Conservation (phyloP, 345 rosid genomes). For the Firmiana major region DNA sequence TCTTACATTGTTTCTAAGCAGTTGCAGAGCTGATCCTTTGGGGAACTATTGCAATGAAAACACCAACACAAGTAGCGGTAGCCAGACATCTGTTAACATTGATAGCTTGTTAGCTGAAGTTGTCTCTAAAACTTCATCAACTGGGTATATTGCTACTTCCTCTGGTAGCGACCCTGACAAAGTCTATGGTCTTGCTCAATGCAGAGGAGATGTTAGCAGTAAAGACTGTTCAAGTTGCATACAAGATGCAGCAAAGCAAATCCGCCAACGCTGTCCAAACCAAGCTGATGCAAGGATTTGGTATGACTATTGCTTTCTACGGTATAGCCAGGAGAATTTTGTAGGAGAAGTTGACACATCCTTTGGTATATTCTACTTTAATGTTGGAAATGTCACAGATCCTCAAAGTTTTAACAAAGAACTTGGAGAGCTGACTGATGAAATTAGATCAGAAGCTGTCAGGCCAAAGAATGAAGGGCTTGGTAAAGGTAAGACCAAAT, state of each 20-base stretch:
- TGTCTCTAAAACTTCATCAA: constrained; percentile 35
- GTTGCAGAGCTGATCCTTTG: constrained; percentile 42
- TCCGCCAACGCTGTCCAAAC: constrained; percentile 48
- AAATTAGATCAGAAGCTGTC: constrained; percentile 52
- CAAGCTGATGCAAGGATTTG: constrained; percentile 63
- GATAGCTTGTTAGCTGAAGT: constrained; percentile 34
- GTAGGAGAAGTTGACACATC: constrained; percentile 51
- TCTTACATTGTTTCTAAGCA: constrained; percentile 18
- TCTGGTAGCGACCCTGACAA: constrained; percentile 33
- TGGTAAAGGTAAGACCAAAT: constrained; percentile 51
- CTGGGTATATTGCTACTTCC: constrained; percentile 43
- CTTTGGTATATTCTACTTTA: constrained; percentile 44
- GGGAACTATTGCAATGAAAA: constrained; percentile 47
- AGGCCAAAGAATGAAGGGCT: constrained; percentile 41
- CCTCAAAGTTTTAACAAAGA: constrained; percentile 43
- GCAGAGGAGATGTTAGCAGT: constrained; percentile 66
- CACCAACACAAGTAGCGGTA: constrained; percentile 26
- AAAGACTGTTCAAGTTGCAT: constrained; percentile 54
- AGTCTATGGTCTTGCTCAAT: constrained; percentile 73
- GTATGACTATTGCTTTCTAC: constrained; percentile 64
- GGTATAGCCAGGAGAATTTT: constrained; percentile 42
- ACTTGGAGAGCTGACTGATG: constrained; percentile 44
- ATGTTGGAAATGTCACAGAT: constrained; percentile 52
- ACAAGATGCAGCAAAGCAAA: constrained; percentile 54
- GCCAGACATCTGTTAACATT: constrained; percentile 40